Evolutionary conservation across 768 basidiomycete genomes (phyloP).

Genomic region (Trametopsis cervina): DNA sequence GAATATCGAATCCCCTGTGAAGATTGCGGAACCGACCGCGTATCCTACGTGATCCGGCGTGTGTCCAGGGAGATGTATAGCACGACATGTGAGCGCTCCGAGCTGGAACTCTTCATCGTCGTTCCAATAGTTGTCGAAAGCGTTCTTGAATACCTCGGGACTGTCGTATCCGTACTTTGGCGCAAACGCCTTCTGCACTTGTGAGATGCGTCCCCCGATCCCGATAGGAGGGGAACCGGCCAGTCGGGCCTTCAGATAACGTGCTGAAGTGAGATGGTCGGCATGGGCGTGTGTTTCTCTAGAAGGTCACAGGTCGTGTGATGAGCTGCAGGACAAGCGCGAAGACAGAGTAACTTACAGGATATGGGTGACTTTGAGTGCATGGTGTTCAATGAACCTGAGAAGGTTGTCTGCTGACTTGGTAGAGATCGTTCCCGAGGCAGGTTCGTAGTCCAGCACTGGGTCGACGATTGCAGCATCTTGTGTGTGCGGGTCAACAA

Average conservation of each 20-base stretch:
- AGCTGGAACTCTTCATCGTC: slow-evolving; percentile 30
- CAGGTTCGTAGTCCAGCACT: slow-evolving; percentile 30
- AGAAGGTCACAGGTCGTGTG: slow-evolving; percentile 1
- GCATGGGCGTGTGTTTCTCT: slow-evolving; percentile 35
- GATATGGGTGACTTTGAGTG: slow-evolving; percentile 26
- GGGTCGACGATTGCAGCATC: slow-evolving; percentile 34
- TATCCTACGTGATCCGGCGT: slow-evolving; percentile 33
- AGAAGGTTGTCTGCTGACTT: slow-evolving; percentile 27
- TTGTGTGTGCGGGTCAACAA: slow-evolving; percentile 46
- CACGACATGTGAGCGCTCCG: slow-evolving; percentile 23
- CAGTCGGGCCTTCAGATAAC: slow-evolving; percentile 27
- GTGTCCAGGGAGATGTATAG: slow-evolving; percentile 32
- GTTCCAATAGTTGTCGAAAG: slow-evolving; percentile 28
- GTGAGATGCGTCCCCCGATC: slow-evolving; percentile 29
- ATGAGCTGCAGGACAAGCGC: too few species aligned
- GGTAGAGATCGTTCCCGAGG: slow-evolving; percentile 25
- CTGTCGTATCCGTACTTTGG: slow-evolving; percentile 27
- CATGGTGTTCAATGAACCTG: slow-evolving; percentile 23
- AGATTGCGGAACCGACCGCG: slow-evolving; percentile 29
- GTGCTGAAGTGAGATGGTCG: slow-evolving; percentile 32
- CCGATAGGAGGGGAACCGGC: slow-evolving; percentile 25
- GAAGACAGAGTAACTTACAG: slow-evolving; percentile 21
- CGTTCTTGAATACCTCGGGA: slow-evolving; percentile 16
- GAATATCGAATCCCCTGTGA: slow-evolving; percentile 35
- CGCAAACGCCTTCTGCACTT: slow-evolving; percentile 29